A percentile compares a stretch with the other conserved stretches of the same genome.
phyloP scores from a whole-genome alignment of 2,329 filamentous ascomycete genomes.

The Onygena corvina region DNA sequence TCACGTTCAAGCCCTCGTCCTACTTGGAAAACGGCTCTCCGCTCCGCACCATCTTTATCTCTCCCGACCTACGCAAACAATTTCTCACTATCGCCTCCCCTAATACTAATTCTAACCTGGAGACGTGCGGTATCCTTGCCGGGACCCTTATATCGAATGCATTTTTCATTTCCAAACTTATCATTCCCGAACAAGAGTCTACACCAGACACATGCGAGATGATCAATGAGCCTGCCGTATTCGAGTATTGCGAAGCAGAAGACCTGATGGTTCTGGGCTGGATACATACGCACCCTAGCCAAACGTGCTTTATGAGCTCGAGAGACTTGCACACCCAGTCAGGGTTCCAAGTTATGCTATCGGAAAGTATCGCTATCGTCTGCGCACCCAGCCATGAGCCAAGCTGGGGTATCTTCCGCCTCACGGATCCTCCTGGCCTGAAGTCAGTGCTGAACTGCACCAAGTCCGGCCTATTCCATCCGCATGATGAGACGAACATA shows the following conservation, averaged over 20 bases:
- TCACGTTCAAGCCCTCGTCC: constrained; percentile 71
- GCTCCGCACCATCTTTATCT: constrained; percentile 77
- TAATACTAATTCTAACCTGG: constrained; percentile 72
- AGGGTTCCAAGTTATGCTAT: constrained; percentile 91
- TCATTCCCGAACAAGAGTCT: constrained; percentile 82
- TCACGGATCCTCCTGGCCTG: constrained; percentile 86
- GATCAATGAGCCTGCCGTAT: constrained; percentile 68
- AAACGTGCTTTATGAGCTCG: constrained; percentile 96
- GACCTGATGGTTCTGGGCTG: constrained; percentile 81
- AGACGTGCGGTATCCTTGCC: constrained; percentile 91
- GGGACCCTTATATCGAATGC: constrained; percentile 87
- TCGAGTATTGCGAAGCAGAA: constrained; percentile 77
- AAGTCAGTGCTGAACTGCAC: constrained; percentile 71
- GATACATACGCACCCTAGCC: constrained; percentile 96
- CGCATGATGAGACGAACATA: constrained; percentile 55
- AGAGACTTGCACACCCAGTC: constrained; percentile 86
- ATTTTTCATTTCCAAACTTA: constrained; percentile 73
- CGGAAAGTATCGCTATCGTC: constrained; percentile 92
- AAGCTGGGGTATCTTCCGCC: constrained; percentile 80
- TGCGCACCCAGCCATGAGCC: constrained; percentile 67
- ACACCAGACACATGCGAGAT: constrained; percentile 94
- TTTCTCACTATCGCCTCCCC: constrained; percentile 63
- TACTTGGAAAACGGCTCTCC: constrained; percentile 83
- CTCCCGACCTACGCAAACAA: constrained; percentile 55
- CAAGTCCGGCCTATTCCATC: constrained; percentile 73